A percentile compares a stretch with the other conserved stretches of the same genome.
These are phyloP conservation scores for Mytilinidion resinicola DNA, from an alignment of 495 filamentous ascomycete species.

Conservation along the genomic window DNA sequence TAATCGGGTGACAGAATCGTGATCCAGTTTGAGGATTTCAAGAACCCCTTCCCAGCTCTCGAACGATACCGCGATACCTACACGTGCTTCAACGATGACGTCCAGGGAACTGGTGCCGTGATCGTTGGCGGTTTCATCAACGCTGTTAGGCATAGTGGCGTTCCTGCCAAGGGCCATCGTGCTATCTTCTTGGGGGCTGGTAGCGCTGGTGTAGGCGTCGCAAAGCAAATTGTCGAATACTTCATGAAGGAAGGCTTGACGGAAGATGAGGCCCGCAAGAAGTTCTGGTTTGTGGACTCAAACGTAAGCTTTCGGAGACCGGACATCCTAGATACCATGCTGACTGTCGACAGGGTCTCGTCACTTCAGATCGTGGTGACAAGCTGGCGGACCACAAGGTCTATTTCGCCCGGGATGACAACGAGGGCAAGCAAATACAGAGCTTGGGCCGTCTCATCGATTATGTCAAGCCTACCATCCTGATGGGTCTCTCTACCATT, in stretches of 20 bases:
- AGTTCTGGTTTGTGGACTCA: slow-evolving; percentile 98
- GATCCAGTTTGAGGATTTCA: slow-evolving; percentile 98
- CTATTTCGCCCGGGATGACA: slow-evolving; percentile 91
- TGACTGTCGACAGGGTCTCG: slow-evolving; percentile 57
- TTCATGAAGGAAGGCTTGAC: slow-evolving; percentile 89
- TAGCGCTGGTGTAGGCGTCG: slow-evolving; percentile 91
- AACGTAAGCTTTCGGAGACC: slow-evolving; percentile 34
- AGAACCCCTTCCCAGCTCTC: slow-evolving; percentile 93
- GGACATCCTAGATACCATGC: neutral
- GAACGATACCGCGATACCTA: slow-evolving; percentile 80
- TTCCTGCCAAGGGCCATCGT: slow-evolving; percentile 83
- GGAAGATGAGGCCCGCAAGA: slow-evolving; percentile 80
- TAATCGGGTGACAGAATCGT: slow-evolving; percentile 58
- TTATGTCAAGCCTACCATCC: slow-evolving; percentile 85
- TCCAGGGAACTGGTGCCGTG: slow-evolving; percentile 96
- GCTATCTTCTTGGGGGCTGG: slow-evolving; percentile 96
- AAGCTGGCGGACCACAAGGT: slow-evolving; percentile 94
- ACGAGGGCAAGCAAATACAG: slow-evolving; percentile 83
- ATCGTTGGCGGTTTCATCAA: slow-evolving; percentile 92
- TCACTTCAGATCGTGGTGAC: slow-evolving; percentile 89
- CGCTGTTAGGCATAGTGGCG: slow-evolving; percentile 79
- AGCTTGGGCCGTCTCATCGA: slow-evolving; percentile 89
- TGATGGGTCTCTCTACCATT: slow-evolving; percentile 91
- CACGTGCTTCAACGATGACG: slow-evolving; percentile 98
- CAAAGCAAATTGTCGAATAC: slow-evolving; percentile 92